phyloP scores from a whole-genome alignment of 2,329 filamentous ascomycete genomes.

The Ceratocystis albifundus region DNA sequence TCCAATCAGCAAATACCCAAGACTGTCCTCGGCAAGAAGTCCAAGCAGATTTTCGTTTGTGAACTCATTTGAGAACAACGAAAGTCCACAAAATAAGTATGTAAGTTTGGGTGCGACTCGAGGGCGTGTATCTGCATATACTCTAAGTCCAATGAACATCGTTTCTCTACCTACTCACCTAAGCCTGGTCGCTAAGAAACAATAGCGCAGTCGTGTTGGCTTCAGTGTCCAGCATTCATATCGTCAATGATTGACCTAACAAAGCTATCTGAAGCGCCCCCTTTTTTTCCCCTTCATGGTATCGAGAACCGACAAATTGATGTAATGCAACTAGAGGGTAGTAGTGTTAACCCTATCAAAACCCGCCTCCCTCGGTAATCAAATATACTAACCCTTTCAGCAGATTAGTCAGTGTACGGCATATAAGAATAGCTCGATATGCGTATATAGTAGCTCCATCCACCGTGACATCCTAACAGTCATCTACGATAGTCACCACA shows the following conservation, averaged over 20 bases:
- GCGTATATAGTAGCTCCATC: neutral
- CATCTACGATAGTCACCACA: neutral
- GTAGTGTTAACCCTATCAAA: neutral
- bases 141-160: neutral
- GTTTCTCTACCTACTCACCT: neutral
- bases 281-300: neutral
- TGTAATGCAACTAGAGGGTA: neutral
- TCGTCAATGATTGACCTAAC: neutral
- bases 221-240: neutral
- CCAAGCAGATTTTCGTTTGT: neutral
- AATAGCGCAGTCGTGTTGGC: neutral
- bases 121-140: neutral
- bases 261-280: neutral
- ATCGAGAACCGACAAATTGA: too few species aligned
- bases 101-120: neutral
- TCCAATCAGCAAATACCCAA: neutral
- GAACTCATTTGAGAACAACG: neutral
- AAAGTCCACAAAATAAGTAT: neutral
- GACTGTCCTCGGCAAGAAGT: neutral
- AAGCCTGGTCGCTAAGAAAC: neutral
- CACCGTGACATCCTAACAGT: neutral
- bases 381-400: too few species aligned
- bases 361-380: too few species aligned
- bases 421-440: neutral
- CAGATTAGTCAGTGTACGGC: slow-evolving; percentile 1